phyloP scores from a whole-genome alignment of 2,329 filamentous ascomycete species.

The Neopestalotiopsis sp. region DNA sequence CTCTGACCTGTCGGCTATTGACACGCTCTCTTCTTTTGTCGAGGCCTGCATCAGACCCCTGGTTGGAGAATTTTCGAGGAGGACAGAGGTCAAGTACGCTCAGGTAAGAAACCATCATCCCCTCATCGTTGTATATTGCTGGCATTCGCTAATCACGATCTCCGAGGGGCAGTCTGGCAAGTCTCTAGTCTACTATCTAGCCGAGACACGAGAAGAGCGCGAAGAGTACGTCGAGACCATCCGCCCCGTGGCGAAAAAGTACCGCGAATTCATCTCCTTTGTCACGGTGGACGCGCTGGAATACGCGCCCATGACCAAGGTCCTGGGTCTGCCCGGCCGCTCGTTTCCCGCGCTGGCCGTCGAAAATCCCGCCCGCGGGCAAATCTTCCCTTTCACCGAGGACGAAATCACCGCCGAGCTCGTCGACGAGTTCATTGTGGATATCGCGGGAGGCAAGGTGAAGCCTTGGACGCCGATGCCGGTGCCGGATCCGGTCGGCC shows the following conservation, averaged over 20 bases:
- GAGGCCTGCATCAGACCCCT: constrained; percentile 42
- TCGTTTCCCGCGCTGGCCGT: constrained; percentile 43
- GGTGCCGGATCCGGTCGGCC: background rate
- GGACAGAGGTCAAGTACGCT: constrained; percentile 48
- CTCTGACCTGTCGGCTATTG: constrained; percentile 37
- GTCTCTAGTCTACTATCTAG: constrained; percentile 45
- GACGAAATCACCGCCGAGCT: constrained; percentile 36
- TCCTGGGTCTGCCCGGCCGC: constrained; percentile 41
- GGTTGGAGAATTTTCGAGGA: constrained; percentile 49
- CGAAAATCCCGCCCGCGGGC: constrained; percentile 48
- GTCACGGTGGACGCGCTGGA: constrained; percentile 51
- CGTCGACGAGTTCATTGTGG: constrained; percentile 48
- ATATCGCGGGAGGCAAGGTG: constrained; percentile 48
- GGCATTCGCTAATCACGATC: too few species aligned
- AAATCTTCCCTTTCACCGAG: constrained; percentile 45
- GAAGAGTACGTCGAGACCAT: constrained; percentile 41
- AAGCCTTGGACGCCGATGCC: constrained; percentile 41
- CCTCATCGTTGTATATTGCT: too few species aligned
- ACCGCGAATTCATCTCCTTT: constrained; percentile 52
- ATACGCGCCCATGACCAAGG: constrained; percentile 47
- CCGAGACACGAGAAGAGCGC: constrained; percentile 33
- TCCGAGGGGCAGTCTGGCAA: constrained; percentile 37
- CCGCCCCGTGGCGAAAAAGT: constrained; percentile 47
- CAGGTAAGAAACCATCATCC: constrained; percentile 32
- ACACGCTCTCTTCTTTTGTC: constrained; percentile 43